Conservation (phyloP, 208 protist genomes). For the Herpetomonas muscarum region DNA sequence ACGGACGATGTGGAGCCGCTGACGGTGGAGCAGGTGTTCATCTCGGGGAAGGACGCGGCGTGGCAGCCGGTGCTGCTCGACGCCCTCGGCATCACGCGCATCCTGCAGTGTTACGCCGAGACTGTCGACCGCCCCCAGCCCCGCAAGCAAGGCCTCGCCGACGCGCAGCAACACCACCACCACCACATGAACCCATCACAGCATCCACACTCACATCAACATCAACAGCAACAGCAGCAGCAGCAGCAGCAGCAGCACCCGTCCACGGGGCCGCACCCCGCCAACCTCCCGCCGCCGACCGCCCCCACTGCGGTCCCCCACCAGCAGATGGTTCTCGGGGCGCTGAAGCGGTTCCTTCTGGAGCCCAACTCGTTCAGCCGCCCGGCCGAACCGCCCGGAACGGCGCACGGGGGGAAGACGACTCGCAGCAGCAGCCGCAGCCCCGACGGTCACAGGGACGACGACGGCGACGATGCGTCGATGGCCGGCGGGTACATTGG, state of each 20-base stretch:
- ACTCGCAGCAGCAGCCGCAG: too few relatives aligned
- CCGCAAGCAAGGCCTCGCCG: not conserved
- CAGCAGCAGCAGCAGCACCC: conserved; percentile 6
- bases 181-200: not conserved
- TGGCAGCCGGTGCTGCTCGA: conserved; percentile 75
- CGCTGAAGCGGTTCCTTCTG: conserved; percentile 29
- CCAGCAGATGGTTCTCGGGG: conserved; percentile 21
- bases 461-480: not conserved
- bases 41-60: conserved; percentile 68
- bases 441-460: too few relatives aligned
- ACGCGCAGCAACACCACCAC: not conserved
- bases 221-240: not conserved
- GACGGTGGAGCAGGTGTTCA: conserved; percentile 37
- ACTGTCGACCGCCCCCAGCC: conserved; percentile 1
- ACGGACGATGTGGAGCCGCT: conserved; percentile 36
- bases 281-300: conserved; percentile 11
- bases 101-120: conserved; percentile 77
- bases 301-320: conserved; percentile 17
- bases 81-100: conserved; percentile 39
- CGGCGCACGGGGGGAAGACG: too few relatives aligned
- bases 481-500: not conserved
- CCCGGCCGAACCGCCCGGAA: too few relatives aligned
- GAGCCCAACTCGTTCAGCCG: not conserved
- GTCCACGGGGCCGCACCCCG: too few relatives aligned
- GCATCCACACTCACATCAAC: not conserved